Conservation (phyloP, 805 yeast genomes). For the Candida insectalens region DNA sequence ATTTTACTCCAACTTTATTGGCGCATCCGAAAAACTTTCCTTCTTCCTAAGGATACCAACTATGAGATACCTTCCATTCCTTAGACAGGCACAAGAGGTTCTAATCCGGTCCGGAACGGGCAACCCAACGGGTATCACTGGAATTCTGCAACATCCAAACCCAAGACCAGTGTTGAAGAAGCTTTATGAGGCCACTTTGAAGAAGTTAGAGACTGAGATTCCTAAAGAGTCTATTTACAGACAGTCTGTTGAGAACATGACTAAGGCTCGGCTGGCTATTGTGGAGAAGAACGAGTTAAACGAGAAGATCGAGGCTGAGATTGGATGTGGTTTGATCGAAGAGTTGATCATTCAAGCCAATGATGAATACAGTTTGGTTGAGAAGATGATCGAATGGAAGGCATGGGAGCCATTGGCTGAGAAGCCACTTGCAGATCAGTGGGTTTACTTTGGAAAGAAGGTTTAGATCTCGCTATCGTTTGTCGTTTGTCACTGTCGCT, state of each 20-base stretch:
- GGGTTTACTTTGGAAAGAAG: conserved; percentile 72
- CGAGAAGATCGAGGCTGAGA: conserved; percentile 58
- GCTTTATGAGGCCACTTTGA: conserved; percentile 61
- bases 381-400: conserved; percentile 59
- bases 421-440: conserved; percentile 70
- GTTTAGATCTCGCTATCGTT: too few species aligned
- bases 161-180: conserved; percentile 73
- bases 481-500: too few species aligned
- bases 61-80: conserved; percentile 26
- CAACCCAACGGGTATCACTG: conserved; percentile 75
- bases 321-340: conserved; percentile 79
- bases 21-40: background rate
- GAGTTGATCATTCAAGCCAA: conserved; percentile 76
- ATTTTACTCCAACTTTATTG: too few species aligned
- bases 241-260: conserved; percentile 63
- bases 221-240: conserved; percentile 70
- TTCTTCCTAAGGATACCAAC: background rate
- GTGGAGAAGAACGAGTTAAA: conserved; percentile 55
- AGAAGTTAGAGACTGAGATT: conserved; percentile 45
- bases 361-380: conserved; percentile 64
- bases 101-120: conserved; percentile 52
- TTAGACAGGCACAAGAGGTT: conserved; percentile 34
- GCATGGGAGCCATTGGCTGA: conserved; percentile 77
- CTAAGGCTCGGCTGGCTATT: conserved; percentile 55
- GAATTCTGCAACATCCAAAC: conserved; percentile 69